Percentiles rank a stretch among this genome's conserved stretches.
phyloP scores from a whole-genome alignment of 768 basidiomycete species.

The Plicaturopsis crispa region DNA sequence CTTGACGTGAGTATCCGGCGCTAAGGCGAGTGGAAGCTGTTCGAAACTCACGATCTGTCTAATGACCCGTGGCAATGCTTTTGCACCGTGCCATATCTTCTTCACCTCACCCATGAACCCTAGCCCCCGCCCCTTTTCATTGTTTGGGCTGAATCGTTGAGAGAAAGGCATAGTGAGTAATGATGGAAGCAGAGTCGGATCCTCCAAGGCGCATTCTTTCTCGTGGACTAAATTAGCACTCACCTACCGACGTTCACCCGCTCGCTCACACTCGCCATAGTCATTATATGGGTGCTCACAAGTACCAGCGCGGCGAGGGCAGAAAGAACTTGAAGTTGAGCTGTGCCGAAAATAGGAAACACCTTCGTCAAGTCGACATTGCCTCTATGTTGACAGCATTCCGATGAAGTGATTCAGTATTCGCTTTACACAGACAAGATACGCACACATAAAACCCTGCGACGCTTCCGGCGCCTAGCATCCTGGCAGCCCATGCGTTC shows the following conservation, averaged over 20 bases:
- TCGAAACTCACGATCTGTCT: slow-evolving; percentile 73
- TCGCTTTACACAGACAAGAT: not conserved
- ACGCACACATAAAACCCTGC: slow-evolving; percentile 84
- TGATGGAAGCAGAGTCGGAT: slow-evolving; percentile 7
- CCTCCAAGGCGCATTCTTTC: too few species aligned
- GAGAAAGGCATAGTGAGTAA: not conserved
- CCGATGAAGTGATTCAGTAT: not conserved
- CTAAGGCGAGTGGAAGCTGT: not conserved
- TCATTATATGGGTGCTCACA: slow-evolving; percentile 54
- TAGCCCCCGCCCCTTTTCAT: slow-evolving; percentile 26
- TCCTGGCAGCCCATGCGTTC: slow-evolving; percentile 94
- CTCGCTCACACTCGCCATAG: slow-evolving; percentile 60
- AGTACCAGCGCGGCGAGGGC: slow-evolving; percentile 67
- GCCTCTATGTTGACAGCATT: slow-evolving; percentile 41
- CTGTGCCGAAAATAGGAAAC: slow-evolving; percentile 70
- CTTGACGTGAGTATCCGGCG: not conserved
- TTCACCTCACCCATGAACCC: slow-evolving; percentile 38
- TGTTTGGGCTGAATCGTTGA: slow-evolving; percentile 5
- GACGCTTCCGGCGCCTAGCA: slow-evolving; percentile 82
- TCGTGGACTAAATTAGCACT: too few species aligned
- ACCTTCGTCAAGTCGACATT: slow-evolving; percentile 66
- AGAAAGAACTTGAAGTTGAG: slow-evolving; percentile 76
- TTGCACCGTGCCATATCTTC: slow-evolving; percentile 66
- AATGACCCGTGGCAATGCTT: slow-evolving; percentile 65
- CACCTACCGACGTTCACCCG: slow-evolving; percentile 29